Base-by-base conservation (phyloP, 805 yeast species). In the Candida nitratophila region DNA sequence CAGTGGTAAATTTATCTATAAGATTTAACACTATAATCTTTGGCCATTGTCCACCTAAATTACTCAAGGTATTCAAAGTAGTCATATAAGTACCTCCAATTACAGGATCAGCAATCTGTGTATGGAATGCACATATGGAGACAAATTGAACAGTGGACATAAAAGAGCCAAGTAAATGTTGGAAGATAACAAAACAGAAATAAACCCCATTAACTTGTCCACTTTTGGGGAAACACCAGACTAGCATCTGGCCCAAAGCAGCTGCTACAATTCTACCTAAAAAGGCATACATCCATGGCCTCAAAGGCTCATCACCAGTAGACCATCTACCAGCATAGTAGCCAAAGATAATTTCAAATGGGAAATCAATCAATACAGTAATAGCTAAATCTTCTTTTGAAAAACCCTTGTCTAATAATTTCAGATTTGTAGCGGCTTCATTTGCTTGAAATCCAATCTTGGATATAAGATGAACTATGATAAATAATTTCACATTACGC, bases 51-150 rank as follows among this genome's bases (percentile, higher is more conserved):
- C 99, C 99, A 21, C 99, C 99, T 46, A 91, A 73, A 60, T 93
- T 93, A 36, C 95, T 80, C 40, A 93, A 70, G 0, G 99, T 93
- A 63, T 93, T 93, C 46, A 93, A 70, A 0, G 96, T 82, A 0
- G 99, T 93, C 98, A 93, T 91, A 62, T 93, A 93, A 0, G 99
- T 93, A 1, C 99, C 99, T 16, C 99, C 99, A 54, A 93, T 86
- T 17, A 81, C 65, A 0, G 99, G 98, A 60, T 93, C 99, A 2
- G 99, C 96, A 44, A 93, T 86, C 53, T 83, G 81, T 3, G 97
- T 91, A 65, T 91, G 97, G 71, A 93, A 93, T 0, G 98, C 95
- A 57, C 89, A 84, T 37, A 93, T 79, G 1, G 95, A 85, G 17
- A 93, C 98, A 66, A 93, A 91, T 64, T 91, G 98, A 45, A 93